phyloP scores from a whole-genome alignment of 2,329 filamentous ascomycete species.

The Arachnomyces sp. region DNA sequence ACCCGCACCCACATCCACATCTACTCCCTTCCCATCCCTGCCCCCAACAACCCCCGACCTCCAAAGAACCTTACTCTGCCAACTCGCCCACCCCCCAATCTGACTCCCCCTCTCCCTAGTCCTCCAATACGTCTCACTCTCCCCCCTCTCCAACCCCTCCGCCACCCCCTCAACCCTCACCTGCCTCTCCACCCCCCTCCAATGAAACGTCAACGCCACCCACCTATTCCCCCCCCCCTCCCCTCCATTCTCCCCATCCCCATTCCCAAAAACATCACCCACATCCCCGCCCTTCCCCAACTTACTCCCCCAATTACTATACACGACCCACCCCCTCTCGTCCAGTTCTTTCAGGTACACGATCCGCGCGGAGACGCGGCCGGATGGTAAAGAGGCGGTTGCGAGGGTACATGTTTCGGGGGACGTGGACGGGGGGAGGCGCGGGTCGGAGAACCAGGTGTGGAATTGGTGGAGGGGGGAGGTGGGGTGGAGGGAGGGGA shows the following conservation, averaged over 20 bases:
- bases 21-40: constrained; percentile 19
- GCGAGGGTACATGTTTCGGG: constrained; percentile 85
- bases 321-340: constrained; percentile 72
- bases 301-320: constrained; percentile 76
- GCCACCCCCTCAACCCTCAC: constrained; percentile 77
- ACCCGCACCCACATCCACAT: constrained; percentile 15
- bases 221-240: constrained; percentile 53
- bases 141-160: constrained; percentile 57
- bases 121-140: constrained; percentile 61
- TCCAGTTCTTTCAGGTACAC: constrained; percentile 97
- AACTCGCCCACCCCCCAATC: constrained; percentile 87
- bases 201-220: constrained; percentile 83
- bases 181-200: constrained; percentile 78
- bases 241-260: constrained; percentile 10
- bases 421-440: constrained; percentile 54
- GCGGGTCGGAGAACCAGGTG: constrained; percentile 73
- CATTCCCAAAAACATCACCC: constrained; percentile 12
- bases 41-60: constrained; percentile 23
- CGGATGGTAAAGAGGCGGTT: constrained; percentile 73
- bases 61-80: constrained; percentile 70
- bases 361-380: constrained; percentile 72
- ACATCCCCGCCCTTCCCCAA: constrained; percentile 42
- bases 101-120: constrained; percentile 67
- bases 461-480: constrained; percentile 77
- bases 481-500: constrained; percentile 33